A percentile compares a stretch with the other conserved stretches of the same genome.
phyloP scores from a whole-genome alignment of 305 asterid genomes.

The Fraxinus nigra region DNA sequence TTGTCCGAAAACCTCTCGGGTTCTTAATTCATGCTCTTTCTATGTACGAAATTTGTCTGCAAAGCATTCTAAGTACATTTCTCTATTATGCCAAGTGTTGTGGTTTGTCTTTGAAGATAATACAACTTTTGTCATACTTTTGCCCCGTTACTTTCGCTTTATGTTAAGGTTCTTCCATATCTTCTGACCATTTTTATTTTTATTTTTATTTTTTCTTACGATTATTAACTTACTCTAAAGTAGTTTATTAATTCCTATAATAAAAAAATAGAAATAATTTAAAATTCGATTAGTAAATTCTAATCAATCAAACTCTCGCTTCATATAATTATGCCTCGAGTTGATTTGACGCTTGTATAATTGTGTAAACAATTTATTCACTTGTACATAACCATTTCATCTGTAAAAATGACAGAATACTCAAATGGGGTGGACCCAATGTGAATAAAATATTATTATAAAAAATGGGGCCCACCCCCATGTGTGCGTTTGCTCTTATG shows the following conservation, averaged over 20 bases:
- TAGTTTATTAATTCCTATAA: neutral
- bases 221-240: neutral
- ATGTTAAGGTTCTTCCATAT: neutral
- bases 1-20: neutral
- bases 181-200: neutral
- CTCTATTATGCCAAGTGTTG: neutral
- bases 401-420: no score
- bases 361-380: no score
- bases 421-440: no score
- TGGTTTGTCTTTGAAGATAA: neutral
- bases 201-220: no score
- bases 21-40: neutral
- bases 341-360: neutral
- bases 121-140: neutral
- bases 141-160: neutral
- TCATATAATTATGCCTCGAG: neutral
- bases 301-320: neutral
- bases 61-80: neutral
- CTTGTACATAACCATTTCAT: no score
- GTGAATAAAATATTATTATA: no score
- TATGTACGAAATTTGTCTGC: neutral
- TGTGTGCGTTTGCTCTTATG: no score
- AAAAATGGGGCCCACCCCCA: no score
- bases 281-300: neutral
- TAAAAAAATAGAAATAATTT: neutral